Evolutionary conservation across 1,284 basidiomycete genomes (phyloP), one percentile per base, ranked within the genome.

Genomic region (Leccinum subrobustum): DNA sequence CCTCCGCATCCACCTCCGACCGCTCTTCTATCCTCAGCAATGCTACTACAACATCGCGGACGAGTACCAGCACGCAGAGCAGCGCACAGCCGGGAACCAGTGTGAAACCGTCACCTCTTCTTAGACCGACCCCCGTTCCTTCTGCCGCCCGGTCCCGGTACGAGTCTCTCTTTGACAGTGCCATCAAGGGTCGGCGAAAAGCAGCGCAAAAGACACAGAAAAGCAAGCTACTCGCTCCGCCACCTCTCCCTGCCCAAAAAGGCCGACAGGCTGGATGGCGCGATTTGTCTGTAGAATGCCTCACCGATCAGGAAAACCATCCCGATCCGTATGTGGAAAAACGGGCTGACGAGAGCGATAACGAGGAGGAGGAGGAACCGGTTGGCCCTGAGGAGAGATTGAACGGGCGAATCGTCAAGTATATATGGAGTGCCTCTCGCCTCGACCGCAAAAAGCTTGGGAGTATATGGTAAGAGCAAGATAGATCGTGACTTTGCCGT

Each of bases 251-350:
- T 31, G 68, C 74, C n/a, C 78, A 78, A 59, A 81, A 81, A 57
- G 69, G 72, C 14, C 73, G 87, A 59, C 81, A 85, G 60, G 85
- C 82, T 2, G 90, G 91, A 2, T 92, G 90, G 90, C 78, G 90
- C 54, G 91, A 88, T 3, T 69, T 91, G 31, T 91, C 88, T 1
- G 85, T 92, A 25, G 91, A 92, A 72, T 72, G 90, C 57, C 84
- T 86, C 60, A 82, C 82, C 2, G 81, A 78, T 52, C 79, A 77
- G 20, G 79, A 80, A 25, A 73, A 74, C 33, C 68, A 69, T 58
- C 63, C 71, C 11, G 54, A 60, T 48, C 31, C 60, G 33, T 51
- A 65, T 58, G 37, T 55, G 56, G 67, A 47, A 33, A 64, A 69
- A n/a, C 50, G 54, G 35, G 67, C 65, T 3, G 67, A 71, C n/a